phyloP scores from a whole-genome alignment of 306 rosid genomes.

The Lithocarpus polystachyus region DNA sequence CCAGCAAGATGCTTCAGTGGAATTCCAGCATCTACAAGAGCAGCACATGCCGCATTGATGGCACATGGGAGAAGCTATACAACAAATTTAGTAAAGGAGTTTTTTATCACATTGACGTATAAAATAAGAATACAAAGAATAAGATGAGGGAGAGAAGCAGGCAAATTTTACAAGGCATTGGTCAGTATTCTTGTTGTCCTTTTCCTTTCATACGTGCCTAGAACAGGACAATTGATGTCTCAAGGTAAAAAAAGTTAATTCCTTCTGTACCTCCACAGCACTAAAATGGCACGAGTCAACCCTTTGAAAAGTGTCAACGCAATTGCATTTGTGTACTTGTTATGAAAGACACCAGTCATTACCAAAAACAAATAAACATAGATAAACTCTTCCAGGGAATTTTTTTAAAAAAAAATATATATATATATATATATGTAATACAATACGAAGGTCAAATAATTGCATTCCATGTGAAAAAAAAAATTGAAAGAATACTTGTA shows the following conservation, averaged over 20 bases:
- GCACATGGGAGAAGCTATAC: slow-evolving; percentile 90
- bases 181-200: background rate
- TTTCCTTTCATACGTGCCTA: background rate
- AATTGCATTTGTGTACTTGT: background rate
- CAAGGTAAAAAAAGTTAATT: background rate
- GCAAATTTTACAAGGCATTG: background rate
- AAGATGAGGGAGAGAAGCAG: background rate
- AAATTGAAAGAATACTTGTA: background rate
- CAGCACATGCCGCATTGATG: slow-evolving; percentile 90
- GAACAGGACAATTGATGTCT: background rate
- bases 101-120: background rate
- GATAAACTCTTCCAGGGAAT: background rate
- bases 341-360: background rate
- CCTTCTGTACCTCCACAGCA: slow-evolving; percentile 5
- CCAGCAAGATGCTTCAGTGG: slow-evolving; percentile 94
- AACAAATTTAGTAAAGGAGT: slow-evolving; percentile 43
- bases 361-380: background rate
- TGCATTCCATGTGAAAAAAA: background rate
- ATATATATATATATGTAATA: too few species aligned
- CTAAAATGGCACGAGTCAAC: background rate
- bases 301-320: background rate
- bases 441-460: too few species aligned
- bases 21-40: slow-evolving; percentile 89
- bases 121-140: background rate
- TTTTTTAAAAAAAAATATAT: too few species aligned